phyloP scores from a whole-genome alignment of 192 early-diverging fungal genomes.

The Umbelopsis sp. region DNA sequence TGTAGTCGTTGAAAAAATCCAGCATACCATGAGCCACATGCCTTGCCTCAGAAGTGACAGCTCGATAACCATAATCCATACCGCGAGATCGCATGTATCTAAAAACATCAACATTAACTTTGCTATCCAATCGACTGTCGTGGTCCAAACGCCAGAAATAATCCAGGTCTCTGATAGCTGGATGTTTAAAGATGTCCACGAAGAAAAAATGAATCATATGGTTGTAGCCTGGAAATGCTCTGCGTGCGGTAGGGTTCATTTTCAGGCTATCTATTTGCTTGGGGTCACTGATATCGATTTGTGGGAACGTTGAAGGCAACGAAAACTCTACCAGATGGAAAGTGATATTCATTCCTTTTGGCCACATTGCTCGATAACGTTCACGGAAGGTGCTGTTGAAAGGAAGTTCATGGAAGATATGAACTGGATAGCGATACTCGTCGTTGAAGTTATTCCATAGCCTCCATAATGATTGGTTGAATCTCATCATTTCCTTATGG shows the following conservation, averaged over 20 bases:
- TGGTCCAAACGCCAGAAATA: slow-evolving; percentile 6
- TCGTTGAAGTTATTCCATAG: slow-evolving; percentile 9
- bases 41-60: neutral
- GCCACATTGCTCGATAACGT: slow-evolving; percentile 10
- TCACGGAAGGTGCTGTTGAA: slow-evolving; percentile 4
- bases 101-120: neutral
- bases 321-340: neutral
- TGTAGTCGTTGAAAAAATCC: slow-evolving; percentile 6
- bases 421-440: slow-evolving; percentile 4
- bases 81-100: slow-evolving; percentile 12
- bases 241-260: slow-evolving; percentile 5
- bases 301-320: neutral
- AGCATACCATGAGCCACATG: neutral
- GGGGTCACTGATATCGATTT: slow-evolving; percentile 10
- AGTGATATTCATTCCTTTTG: neutral
- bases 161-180: neutral
- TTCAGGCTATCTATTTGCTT: slow-evolving; percentile 9
- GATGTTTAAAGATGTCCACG: slow-evolving; percentile 9
- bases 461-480: slow-evolving; percentile 3
- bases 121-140: slow-evolving; percentile 5
- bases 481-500: slow-evolving; percentile 11
- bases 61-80: slow-evolving; percentile 6
- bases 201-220: slow-evolving; percentile 14
- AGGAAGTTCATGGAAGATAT: slow-evolving; percentile 2
- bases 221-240: slow-evolving; percentile 9